phyloP scores from a whole-genome alignment of 169 alveolate species.

The Babesia caballi region DNA sequence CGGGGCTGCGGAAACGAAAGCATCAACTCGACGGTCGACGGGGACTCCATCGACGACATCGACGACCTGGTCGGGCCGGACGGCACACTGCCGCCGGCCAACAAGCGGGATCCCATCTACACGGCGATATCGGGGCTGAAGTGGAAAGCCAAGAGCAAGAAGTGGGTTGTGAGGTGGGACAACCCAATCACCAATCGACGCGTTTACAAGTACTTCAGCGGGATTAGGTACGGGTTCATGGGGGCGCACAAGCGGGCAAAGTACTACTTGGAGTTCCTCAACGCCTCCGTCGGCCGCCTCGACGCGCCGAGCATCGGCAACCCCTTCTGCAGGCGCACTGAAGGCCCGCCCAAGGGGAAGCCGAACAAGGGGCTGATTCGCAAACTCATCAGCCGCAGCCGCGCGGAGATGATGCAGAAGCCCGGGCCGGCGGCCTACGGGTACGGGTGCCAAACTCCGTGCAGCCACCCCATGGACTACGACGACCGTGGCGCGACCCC shows the following conservation, averaged over 20 bases:
- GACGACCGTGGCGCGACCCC: not conserved
- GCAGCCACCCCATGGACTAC: not conserved
- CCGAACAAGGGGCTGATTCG: slow-evolving; percentile 56
- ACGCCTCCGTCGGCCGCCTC: slow-evolving; percentile 63
- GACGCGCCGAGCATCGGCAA: slow-evolving; percentile 55
- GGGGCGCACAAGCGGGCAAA: slow-evolving; percentile 69
- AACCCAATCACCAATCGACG: slow-evolving; percentile 67
- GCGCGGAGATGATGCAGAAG: not conserved
- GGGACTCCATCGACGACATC: slow-evolving; percentile 33
- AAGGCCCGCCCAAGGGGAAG: slow-evolving; percentile 69
- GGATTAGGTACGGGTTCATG: slow-evolving; percentile 61
- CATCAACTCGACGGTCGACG: slow-evolving; percentile 44
- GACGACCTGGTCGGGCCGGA: slow-evolving; percentile 42
- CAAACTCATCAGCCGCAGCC: slow-evolving; percentile 10
- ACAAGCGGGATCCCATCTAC: slow-evolving; percentile 65
- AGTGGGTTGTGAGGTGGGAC: slow-evolving; percentile 71
- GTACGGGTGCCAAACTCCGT: not conserved
- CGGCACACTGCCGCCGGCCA: slow-evolving; percentile 64
- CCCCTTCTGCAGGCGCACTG: slow-evolving; percentile 66
- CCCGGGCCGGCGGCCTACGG: not conserved
- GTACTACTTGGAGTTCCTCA: slow-evolving; percentile 59
- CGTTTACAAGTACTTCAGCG: slow-evolving; percentile 66
- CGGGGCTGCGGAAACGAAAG: slow-evolving; percentile 7
- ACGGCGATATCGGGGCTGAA: slow-evolving; percentile 63
- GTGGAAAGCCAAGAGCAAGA: slow-evolving; percentile 68